A percentile compares a stretch with the other conserved stretches of the same genome.
phyloP scores from a whole-genome alignment of 2,329 filamentous ascomycete species.

The Exophiala sideris region DNA sequence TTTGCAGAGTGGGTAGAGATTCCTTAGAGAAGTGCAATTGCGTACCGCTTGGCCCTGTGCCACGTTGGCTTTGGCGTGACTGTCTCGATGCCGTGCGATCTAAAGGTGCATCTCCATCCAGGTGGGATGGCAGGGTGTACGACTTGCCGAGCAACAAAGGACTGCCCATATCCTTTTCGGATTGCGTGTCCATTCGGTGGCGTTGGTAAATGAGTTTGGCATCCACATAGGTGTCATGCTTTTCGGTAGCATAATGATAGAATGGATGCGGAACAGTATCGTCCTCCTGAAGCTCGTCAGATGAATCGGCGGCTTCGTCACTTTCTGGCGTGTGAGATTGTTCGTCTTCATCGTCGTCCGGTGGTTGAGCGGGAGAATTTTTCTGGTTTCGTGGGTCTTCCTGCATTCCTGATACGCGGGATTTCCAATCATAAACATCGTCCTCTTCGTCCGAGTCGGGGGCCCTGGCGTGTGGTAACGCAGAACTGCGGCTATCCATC shows the following conservation, averaged over 20 bases:
- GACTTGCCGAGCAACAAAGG: constrained; percentile 36
- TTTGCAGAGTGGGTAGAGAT: constrained; percentile 23
- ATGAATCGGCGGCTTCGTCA: constrained; percentile 12
- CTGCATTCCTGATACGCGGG: constrained; percentile 16
- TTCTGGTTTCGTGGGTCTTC: constrained; percentile 12
- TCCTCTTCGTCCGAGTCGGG: constrained; percentile 28
- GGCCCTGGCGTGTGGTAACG: constrained; percentile 16
- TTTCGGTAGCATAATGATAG: constrained; percentile 90
- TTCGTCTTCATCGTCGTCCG: constrained; percentile 9
- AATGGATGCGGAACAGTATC: constrained; percentile 54
- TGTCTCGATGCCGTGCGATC: constrained; percentile 27
- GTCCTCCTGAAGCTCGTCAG: constrained; percentile 24
- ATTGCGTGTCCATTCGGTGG: constrained; percentile 61
- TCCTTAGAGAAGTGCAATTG: constrained; percentile 17
- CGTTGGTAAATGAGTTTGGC: constrained; percentile 95
- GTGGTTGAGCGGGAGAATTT: constrained; percentile 7
- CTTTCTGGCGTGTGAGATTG: constrained; percentile 10
- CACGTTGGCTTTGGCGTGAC: constrained; percentile 26
- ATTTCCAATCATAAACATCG: constrained; percentile 25
- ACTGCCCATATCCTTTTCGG: constrained; percentile 33
- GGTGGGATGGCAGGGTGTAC: constrained; percentile 24
- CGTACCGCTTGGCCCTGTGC: constrained; percentile 6
- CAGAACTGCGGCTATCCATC: constrained; percentile 25
- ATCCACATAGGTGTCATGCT: constrained; percentile 89
- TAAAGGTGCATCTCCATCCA: constrained; percentile 21